Evolutionary conservation across 805 yeast species (phyloP), one percentile per base, ranked within the genome.

Genomic region (Yamadazyma olivae): DNA sequence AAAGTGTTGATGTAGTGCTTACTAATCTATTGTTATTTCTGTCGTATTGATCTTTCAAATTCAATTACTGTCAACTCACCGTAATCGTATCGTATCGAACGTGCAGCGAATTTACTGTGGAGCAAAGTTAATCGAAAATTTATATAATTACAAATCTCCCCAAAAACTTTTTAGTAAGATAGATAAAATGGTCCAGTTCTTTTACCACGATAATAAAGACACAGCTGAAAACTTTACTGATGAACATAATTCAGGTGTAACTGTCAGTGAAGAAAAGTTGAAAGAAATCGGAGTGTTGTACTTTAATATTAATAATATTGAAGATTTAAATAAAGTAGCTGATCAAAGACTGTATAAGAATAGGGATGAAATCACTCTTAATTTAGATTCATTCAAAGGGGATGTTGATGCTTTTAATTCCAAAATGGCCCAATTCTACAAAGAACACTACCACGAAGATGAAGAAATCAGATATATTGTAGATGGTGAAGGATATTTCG

Each of bases 361-460:
- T 62, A 67, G 95, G 43, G 99, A 91, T 57, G 69, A 65, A 30
- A 77, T 91, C 18, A 64, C 63, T 28, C 71, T 90, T 35, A 74
- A 79, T 19, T 72, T 77, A 19, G 73, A 61, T 3, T 69, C 83
- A 0, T 78, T 88, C 53, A 78, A 81, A 16, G 79, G 79, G 24
- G 81, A 77, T 35, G 37, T 54, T 9, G 57, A 54, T 3, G 81
- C 75, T 0, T 76, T 84, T 50, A 70, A 77, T 45, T 68, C 65
- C 33, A 87, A 88, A 57, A 69, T 91, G 58, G 68, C 74, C 44
- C 72, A 63, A 28, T 89, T 90, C 59, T 86, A 79, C 64, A 67
- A 74, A 31, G 96, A 91, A 54, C 99, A 91, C 59, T 70, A 88
- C 36, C 99, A 91, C 56, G 98, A 91, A 56, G 99, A 91, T 56